These are phyloP conservation scores for Rosa rugosa DNA, from an alignment of 306 rosid genomes.

Conservation along the genomic window DNA sequence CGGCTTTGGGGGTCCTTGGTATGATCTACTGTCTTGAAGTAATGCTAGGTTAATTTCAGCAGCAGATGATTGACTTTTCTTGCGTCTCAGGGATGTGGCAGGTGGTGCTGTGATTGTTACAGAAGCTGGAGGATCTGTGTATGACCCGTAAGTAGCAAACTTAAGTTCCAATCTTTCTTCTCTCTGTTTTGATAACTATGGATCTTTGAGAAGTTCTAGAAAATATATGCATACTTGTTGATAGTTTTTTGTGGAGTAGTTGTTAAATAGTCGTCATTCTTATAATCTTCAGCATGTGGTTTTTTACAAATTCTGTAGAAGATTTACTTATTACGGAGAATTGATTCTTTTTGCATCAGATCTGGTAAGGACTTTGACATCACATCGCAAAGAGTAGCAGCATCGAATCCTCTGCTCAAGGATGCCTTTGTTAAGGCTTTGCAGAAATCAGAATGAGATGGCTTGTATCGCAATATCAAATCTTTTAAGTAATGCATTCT, in stretches of 20 bases:
- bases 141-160: conserved; percentile 84
- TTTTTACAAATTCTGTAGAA: conserved; percentile 6
- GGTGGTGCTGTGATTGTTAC: conserved; percentile 93
- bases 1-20: conserved; percentile 97
- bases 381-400: conserved; percentile 79
- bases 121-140: conserved; percentile 94
- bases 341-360: conserved; percentile 54
- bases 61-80: conserved; percentile 5
- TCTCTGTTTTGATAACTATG: conserved; percentile 13
- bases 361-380: conserved; percentile 88
- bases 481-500: background rate
- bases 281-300: conserved; percentile 27
- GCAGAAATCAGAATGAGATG: conserved; percentile 50
- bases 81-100: conserved; percentile 83
- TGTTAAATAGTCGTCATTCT: conserved; percentile 21
- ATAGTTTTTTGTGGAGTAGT: background rate
- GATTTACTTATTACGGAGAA: background rate
- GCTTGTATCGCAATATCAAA: conserved; percentile 19
- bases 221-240: conserved; percentile 13
- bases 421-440: conserved; percentile 68
- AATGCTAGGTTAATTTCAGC: background rate
- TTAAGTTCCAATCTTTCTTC: conserved; percentile 14
- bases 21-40: conserved; percentile 25
- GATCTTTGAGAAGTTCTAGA: conserved; percentile 30
- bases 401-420: conserved; percentile 81